Evolutionary conservation across 1,139 yeast genomes (phyloP).

Genomic region (Scheffersomyces segobiensis): DNA sequence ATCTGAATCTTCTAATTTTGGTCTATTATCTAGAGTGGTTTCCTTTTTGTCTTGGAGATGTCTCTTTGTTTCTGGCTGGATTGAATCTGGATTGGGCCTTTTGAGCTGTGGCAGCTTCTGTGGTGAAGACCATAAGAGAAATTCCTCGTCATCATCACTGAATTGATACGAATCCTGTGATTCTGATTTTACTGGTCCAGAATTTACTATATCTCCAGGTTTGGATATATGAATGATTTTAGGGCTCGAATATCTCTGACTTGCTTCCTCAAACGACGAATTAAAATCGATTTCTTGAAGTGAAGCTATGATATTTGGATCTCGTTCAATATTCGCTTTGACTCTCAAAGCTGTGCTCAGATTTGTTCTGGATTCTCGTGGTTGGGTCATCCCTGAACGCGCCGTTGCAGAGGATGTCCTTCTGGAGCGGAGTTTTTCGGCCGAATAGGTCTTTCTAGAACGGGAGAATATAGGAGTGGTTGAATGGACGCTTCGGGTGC

Average conservation of each 20-base stretch:
- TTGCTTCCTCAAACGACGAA: conserved; percentile 5
- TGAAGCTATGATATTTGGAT: conserved; percentile 7
- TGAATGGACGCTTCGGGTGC: not conserved
- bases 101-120: not conserved
- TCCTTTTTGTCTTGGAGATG: not conserved
- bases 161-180: conserved; percentile 8
- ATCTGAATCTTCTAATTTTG: not conserved
- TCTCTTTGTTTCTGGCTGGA: not conserved
- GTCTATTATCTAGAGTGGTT: not conserved
- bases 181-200: not conserved
- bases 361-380: not conserved
- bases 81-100: not conserved
- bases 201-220: not conserved
- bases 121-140: not conserved
- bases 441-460: not conserved
- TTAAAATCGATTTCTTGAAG: conserved; percentile 11
- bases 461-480: not conserved
- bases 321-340: conserved; percentile 5
- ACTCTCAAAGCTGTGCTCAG: not conserved
- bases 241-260: not conserved
- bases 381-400: not conserved
- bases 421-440: not conserved
- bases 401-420: not conserved
- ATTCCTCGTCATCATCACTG: conserved; percentile 11
- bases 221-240: not conserved